Evolutionary conservation across 2,329 filamentous ascomycete species (phyloP).

Genomic region (Fusarium setosum): DNA sequence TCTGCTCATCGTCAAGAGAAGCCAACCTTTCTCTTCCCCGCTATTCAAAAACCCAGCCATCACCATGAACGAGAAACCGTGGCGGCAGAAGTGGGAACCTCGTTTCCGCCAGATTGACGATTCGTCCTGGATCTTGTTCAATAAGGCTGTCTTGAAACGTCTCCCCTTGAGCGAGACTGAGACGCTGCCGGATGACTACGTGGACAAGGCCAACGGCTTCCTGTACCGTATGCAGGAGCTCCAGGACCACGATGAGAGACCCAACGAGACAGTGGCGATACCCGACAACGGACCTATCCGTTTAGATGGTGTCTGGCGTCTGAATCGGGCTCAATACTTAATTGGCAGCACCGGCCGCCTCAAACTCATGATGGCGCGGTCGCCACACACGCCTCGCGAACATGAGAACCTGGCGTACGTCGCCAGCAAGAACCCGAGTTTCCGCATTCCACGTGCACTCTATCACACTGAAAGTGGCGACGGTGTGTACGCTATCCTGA

Average conservation of each 20-base stretch:
- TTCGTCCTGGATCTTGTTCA: background rate
- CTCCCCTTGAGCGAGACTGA: background rate
- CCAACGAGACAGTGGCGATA: background rate
- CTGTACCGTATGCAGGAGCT: background rate
- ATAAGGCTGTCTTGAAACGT: background rate
- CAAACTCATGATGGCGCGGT: background rate
- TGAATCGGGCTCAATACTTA: background rate
- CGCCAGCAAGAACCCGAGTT: background rate
- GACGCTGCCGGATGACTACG: background rate
- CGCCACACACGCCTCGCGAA: background rate
- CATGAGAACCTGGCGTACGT: background rate
- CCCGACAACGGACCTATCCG: background rate
- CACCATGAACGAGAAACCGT: too few species aligned
- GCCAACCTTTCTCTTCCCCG: too few species aligned
- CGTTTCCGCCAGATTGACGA: background rate
- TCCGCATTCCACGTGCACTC: background rate
- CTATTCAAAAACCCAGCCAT: too few species aligned
- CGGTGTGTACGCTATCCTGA: background rate
- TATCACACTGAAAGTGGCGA: background rate
- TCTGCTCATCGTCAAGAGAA: too few species aligned
- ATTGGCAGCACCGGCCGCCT: background rate
- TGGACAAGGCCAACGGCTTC: background rate
- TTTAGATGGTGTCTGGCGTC: too few species aligned
- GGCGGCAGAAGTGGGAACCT: too few species aligned
- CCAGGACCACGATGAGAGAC: background rate